Evolutionary conservation across 2,329 filamentous ascomycete genomes (phyloP), one percentile per base, ranked within the genome.

Genomic region (Neofusicoccum kwambonambiense): DNA sequence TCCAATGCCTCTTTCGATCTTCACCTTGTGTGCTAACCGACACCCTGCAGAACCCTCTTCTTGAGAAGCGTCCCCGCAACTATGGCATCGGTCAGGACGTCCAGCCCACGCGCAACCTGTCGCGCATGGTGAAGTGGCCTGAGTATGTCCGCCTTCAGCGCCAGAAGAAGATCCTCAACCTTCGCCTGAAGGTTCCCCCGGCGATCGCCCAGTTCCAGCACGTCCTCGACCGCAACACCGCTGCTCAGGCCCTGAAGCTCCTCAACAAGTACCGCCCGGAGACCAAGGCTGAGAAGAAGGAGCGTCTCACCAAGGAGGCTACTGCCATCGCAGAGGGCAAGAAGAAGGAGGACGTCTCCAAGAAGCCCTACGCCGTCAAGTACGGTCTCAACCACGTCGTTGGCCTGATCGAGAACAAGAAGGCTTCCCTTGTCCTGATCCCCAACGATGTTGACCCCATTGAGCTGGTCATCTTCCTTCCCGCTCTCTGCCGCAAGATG

Each of bases 181-280:
- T 99, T 83, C 94, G 95, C 79, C 87, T 99, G 79, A 99, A 99
- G 90, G 95, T 99, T 69, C 95, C 95, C 70, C 95, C 96, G 78
- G 90, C 94, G 75, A 93, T 99, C 76, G 89, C 94, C 74, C 95
- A 99, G 87, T 99, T 98, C 90, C 90, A 93, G 86, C 91, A 94
- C 83, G 93, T 96, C 75, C 91, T 98, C 64, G 76, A 78, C 75
- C 75, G 76, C 63, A 78, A 77, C 71, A 74, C 94, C 72, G 96
- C 96, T 74, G 91, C 93, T 76, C 94, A 98, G 86, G 87, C 92
- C 72, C 95, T 99, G 88, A 98, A 98, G 89, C 90, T 99, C 79
- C 91, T 99, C 80, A 96, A 97, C 91, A 99, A 99, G 89, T 99
- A 99, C 90, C 93, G 94, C 77, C 95, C 95, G 73, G 95, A 99